These are phyloP conservation scores for Allium cepa DNA, from an alignment of 106 monocot genomes.

Conservation along the genomic window DNA sequence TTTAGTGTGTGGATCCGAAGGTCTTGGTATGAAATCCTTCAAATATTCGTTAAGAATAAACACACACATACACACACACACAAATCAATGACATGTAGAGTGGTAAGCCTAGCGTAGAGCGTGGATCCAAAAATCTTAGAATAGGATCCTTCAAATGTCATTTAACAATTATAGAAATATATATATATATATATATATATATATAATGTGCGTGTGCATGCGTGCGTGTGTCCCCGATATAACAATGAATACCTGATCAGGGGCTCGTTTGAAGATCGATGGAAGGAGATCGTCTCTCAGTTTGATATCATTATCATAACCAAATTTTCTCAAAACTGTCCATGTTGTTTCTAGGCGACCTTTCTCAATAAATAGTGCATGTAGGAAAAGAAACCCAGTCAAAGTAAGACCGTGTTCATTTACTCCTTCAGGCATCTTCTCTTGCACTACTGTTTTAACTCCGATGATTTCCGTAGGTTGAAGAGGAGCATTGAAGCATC, in stretches of 20 bases:
- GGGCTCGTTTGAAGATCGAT: slow-evolving; percentile 54
- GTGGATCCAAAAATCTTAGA: too few relatives aligned
- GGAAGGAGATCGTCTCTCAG: slow-evolving; percentile 87
- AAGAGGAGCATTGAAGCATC: slow-evolving; percentile 90
- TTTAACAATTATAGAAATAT: too few relatives aligned
- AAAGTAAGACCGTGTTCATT: slow-evolving; percentile 86
- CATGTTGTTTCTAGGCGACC: slow-evolving; percentile 97
- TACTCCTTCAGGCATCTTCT: slow-evolving; percentile 96
- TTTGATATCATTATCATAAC: slow-evolving; percentile 86
- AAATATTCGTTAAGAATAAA: too few relatives aligned
- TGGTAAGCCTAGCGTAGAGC: too few relatives aligned
- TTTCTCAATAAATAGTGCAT: slow-evolving; percentile 96
- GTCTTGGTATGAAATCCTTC: too few relatives aligned
- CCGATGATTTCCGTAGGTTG: slow-evolving; percentile 84
- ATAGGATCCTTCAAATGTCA: too few relatives aligned
- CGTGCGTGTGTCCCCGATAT: not conserved
- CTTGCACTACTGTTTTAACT: slow-evolving; percentile 93
- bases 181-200: too few relatives aligned
- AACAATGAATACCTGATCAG: slow-evolving; percentile 69
- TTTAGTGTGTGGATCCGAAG: too few relatives aligned
- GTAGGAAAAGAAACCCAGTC: slow-evolving; percentile 95
- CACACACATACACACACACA: too few relatives aligned
- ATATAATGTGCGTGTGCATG: too few relatives aligned
- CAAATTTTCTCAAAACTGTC: slow-evolving; percentile 95
- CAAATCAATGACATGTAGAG: too few relatives aligned